Base-by-base conservation (phyloP, 1,284 basidiomycete species). In the Ustanciosporium gigantosporum region DNA sequence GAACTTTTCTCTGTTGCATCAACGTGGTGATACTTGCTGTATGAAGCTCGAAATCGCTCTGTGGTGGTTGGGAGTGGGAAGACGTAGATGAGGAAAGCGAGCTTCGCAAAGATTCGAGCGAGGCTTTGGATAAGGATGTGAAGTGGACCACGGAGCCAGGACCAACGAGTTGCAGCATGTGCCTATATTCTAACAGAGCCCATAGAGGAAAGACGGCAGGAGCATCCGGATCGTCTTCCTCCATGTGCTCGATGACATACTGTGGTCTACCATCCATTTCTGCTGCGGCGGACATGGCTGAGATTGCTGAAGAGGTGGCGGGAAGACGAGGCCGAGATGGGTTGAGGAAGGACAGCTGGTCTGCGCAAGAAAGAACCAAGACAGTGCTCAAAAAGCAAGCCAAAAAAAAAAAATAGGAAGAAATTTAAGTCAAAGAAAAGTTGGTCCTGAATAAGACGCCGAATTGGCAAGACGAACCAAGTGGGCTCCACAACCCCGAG, bases 131-230 rank as follows among this genome's bases (percentile, higher is more conserved):
- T 37, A 95, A 85, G 60, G 89, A 86, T 2, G 91, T 91, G 78
- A 94, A 95, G 68, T 87, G 83, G 16, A 94, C 85, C 2, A 82
- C 80, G 1, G 86, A 83, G 6, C 80, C 79, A 0, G 83, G 78
- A 2, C 87, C 88, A 11, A 90, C 88, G 6, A 93, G 81, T 11
- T 80, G 83, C 34, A 87, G 84, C 91, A 94, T 94, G 75, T 95
- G 90, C 85, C 90, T 53, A n/a, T 58, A 51, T 58, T 77, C 75
- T 34, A 77, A 66, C 19, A 77, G 45, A 7, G 75, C 75, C 75
- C 75, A 77, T 14, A 52, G 36, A 2, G 75, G 68, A 25, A 77
- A 77, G 5, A 56, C 49, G 15, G 66, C 46, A 14, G 75, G 68
- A 3, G 74, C 66, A 14, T 46, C 49, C 4, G 68, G 66, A 34